Conservation (phyloP, 1,284 basidiomycete species). For the Polyporus tsugae region DNA sequence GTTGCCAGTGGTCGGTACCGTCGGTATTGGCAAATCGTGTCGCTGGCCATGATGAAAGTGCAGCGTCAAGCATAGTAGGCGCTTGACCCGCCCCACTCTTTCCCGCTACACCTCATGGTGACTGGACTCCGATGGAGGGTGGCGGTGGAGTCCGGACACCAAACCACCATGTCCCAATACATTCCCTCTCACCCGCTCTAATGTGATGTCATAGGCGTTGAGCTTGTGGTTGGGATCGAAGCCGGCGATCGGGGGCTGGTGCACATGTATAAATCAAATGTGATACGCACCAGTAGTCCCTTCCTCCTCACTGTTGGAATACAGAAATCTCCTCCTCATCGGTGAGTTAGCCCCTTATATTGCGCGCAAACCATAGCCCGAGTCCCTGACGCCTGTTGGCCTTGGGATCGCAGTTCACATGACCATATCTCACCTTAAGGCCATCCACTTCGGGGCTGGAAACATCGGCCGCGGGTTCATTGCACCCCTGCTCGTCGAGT, state of each 20-base stretch:
- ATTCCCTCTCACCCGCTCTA: not conserved
- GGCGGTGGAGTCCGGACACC: not conserved
- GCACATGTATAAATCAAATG: not conserved
- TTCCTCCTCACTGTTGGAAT: not conserved
- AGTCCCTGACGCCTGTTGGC: not conserved
- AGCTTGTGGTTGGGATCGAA: not conserved
- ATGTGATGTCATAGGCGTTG: not conserved
- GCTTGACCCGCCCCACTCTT: not conserved
- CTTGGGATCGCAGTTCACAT: not conserved
- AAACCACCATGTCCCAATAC: not conserved
- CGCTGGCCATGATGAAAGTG: not conserved
- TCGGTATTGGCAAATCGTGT: conserved; percentile 2
- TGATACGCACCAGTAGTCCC: not conserved
- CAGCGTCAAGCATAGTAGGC: not conserved
- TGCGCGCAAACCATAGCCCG: too few species aligned
- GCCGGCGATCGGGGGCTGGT: not conserved
- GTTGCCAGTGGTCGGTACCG: not conserved
- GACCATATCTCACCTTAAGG: conserved; percentile 23
- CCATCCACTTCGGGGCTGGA: conserved; percentile 48
- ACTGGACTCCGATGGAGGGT: not conserved
- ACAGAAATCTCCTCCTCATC: not conserved
- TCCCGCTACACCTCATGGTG: not conserved
- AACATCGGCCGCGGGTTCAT: conserved; percentile 55
- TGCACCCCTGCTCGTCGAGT: conserved; percentile 47
- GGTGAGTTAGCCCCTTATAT: not conserved